phyloP scores from a whole-genome alignment of 73 alveolate species.

The Halteria grandinella region DNA sequence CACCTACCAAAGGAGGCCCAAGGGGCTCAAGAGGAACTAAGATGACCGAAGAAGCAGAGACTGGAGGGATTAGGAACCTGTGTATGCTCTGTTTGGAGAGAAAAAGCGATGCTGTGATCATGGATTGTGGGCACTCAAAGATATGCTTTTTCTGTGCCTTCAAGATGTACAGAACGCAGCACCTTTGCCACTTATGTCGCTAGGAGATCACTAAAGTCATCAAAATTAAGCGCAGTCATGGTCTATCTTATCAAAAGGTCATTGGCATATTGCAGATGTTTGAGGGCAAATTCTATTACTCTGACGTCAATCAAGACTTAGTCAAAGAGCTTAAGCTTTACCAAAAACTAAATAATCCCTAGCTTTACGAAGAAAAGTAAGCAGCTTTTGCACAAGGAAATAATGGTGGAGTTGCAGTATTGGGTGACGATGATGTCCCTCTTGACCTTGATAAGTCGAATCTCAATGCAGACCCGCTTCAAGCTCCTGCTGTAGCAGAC shows the following conservation, averaged over 20 bases:
- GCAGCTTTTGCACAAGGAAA: too few species aligned
- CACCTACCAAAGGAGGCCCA: too few species aligned
- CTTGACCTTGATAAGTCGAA: too few species aligned
- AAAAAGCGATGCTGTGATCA: slow-evolving; percentile 31
- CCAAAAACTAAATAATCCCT: too few species aligned
- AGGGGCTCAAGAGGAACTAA: too few species aligned
- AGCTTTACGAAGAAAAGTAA: too few species aligned
- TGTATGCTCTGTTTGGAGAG: slow-evolving; percentile 45
- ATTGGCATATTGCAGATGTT: slow-evolving; percentile 17
- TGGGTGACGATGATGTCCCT: too few species aligned
- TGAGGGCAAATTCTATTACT: slow-evolving; percentile 14
- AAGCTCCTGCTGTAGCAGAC: too few species aligned
- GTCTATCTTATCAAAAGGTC: slow-evolving; percentile 8
- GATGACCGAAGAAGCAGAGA: too few species aligned
- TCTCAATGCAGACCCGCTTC: too few species aligned
- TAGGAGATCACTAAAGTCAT: slow-evolving; percentile 5
- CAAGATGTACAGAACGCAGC: slow-evolving; percentile 11
- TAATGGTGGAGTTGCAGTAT: too few species aligned
- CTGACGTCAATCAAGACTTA: slow-evolving; percentile 5
- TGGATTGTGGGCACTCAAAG: slow-evolving; percentile 56
- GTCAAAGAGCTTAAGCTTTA: slow-evolving; percentile 18
- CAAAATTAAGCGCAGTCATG: neutral
- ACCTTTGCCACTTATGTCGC: slow-evolving; percentile 44
- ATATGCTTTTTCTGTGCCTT: slow-evolving; percentile 51
- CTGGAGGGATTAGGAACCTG: too few species aligned